phyloP scores from a whole-genome alignment of 345 rosid genomes.

The Barbarea vulgaris region DNA sequence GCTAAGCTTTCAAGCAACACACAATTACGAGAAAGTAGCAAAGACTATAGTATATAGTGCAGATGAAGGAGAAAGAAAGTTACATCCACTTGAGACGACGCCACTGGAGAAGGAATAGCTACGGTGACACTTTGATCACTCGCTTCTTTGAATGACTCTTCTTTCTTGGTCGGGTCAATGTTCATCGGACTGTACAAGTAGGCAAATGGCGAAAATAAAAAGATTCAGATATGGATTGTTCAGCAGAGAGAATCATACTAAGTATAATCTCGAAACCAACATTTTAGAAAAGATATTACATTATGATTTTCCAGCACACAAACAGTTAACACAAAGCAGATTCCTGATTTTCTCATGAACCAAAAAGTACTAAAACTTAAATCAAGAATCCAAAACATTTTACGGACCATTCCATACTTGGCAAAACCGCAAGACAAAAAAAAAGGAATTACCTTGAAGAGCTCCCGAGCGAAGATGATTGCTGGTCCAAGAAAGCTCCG shows the following conservation, averaged over 20 bases:
- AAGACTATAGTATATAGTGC: constrained; percentile 2
- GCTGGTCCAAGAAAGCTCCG: neutral
- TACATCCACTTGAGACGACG: constrained; percentile 23
- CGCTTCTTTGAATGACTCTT: neutral
- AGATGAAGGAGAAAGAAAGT: constrained; percentile 13
- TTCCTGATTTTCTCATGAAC: neutral
- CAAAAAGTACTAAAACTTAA: neutral
- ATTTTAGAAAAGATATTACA: neutral
- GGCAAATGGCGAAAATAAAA: neutral
- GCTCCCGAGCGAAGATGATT: neutral
- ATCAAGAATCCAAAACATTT: neutral
- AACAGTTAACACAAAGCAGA: neutral
- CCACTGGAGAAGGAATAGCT: constrained; percentile 14
- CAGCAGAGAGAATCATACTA: constrained; percentile 6
- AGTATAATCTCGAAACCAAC: neutral
- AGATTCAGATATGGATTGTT: neutral
- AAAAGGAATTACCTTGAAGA: neutral
- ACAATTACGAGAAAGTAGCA: constrained; percentile 4
- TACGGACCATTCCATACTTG: too few relatives aligned
- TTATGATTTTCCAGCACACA: neutral
- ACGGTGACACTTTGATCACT: neutral
- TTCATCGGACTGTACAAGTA: constrained; percentile 8
- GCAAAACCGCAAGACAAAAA: neutral
- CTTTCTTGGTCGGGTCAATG: neutral
- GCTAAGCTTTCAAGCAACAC: neutral